Evolutionary conservation across 225 moss, liverwort and hornwort species (phyloP).

Genomic region (Marchantia paleacea): DNA sequence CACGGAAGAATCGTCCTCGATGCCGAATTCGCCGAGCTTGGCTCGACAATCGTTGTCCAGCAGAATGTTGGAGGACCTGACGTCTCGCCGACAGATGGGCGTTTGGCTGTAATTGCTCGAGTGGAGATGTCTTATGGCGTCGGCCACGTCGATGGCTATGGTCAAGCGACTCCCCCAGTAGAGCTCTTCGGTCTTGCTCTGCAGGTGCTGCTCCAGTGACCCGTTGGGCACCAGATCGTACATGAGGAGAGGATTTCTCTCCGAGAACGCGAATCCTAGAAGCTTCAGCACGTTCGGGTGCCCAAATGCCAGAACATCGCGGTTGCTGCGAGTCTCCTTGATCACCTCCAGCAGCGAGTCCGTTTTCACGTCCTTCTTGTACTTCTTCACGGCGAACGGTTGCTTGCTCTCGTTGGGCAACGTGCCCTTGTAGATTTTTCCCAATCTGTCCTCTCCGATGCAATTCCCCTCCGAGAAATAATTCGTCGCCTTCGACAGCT

Average conservation of each 20-base stretch:
- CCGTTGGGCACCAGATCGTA: slow-evolving; percentile 72
- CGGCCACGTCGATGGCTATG: slow-evolving; percentile 70
- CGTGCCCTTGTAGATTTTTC: slow-evolving; percentile 61
- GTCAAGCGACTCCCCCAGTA: slow-evolving; percentile 55
- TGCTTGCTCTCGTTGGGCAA: slow-evolving; percentile 43
- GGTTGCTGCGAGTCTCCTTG: slow-evolving; percentile 49
- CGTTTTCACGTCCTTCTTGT: slow-evolving; percentile 60
- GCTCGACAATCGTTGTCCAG: slow-evolving; percentile 46
- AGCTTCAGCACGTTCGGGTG: slow-evolving; percentile 53
- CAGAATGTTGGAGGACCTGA: slow-evolving; percentile 80
- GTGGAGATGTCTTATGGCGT: slow-evolving; percentile 79
- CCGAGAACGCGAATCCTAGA: slow-evolving; percentile 64
- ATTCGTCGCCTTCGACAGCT: slow-evolving; percentile 68
- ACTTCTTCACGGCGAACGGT: slow-evolving; percentile 69
- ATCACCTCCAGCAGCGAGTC: slow-evolving; percentile 47
- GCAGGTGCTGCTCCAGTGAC: slow-evolving; percentile 60
- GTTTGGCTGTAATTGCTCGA: slow-evolving; percentile 47
- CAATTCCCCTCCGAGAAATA: slow-evolving; percentile 56
- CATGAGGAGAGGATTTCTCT: slow-evolving; percentile 52
- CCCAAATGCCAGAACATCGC: slow-evolving; percentile 56
- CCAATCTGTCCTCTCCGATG: slow-evolving; percentile 72
- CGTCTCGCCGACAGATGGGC: slow-evolving; percentile 69
- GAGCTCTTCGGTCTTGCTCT: slow-evolving; percentile 38
- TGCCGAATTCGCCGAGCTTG: slow-evolving; percentile 37
- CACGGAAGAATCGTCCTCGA: slow-evolving; percentile 20